Conservation (phyloP, 306 rosid genomes). For the Cucurbita ficifolia region DNA sequence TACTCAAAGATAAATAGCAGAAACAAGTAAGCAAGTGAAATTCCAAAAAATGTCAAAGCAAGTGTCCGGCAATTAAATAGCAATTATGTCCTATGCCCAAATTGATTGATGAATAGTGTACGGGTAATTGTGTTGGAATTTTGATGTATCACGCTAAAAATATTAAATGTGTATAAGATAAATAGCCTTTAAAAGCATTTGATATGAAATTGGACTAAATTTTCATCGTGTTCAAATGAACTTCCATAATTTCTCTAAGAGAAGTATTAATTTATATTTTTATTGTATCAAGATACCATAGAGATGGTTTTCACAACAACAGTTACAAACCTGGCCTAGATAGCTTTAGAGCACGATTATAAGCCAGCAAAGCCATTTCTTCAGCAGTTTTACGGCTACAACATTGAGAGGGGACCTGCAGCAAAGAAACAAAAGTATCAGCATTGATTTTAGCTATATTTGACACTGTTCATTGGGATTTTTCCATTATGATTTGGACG, state of each 20-base stretch:
- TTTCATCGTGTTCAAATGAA: background rate
- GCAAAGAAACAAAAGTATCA: background rate
- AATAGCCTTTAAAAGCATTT: background rate
- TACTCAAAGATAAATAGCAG: background rate
- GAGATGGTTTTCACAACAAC: background rate
- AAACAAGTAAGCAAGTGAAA: background rate
- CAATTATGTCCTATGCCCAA: background rate
- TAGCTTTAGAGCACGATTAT: constrained; percentile 90
- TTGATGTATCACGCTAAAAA: background rate
- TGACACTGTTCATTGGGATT: background rate
- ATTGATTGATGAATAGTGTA: background rate
- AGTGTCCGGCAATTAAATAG: background rate
- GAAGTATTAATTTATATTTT: background rate
- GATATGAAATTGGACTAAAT: background rate
- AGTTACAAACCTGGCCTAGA: constrained; percentile 49
- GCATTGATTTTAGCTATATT: background rate
- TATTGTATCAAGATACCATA: background rate
- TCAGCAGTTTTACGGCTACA: constrained; percentile 51
- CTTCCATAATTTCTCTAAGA: background rate
- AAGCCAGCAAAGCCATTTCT: constrained; percentile 77
- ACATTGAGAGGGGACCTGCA: constrained; percentile 62
- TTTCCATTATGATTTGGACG: background rate
- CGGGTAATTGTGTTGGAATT: background rate
- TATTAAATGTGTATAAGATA: background rate
- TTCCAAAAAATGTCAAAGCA: background rate